Conservation (phyloP, 1,284 basidiomycete species). For the Calocybe gambosa region DNA sequence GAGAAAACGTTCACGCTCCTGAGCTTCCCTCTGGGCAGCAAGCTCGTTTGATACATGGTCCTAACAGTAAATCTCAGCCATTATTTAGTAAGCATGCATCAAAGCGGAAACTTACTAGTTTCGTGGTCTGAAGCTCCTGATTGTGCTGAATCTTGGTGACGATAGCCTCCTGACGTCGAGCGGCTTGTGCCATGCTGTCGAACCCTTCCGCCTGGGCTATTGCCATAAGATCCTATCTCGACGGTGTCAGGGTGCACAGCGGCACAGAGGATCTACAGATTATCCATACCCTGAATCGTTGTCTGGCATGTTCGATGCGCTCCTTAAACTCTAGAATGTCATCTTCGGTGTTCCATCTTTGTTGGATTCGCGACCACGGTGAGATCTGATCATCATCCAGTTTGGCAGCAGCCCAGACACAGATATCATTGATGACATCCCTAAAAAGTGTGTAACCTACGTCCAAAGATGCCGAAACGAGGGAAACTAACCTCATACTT, state of each 20-base stretch:
- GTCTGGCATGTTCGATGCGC: background rate
- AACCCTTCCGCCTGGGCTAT: too few relatives aligned
- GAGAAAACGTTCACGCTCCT: background rate
- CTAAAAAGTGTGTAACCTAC: background rate
- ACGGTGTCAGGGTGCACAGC: too few relatives aligned
- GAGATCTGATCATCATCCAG: slow-evolving; percentile 6
- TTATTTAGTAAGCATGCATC: slow-evolving; percentile 6
- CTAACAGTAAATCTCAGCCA: slow-evolving; percentile 4
- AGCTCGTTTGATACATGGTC: background rate
- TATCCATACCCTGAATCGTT: too few relatives aligned
- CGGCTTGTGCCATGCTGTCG: too few relatives aligned
- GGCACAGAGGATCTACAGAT: too few relatives aligned
- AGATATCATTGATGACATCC: slow-evolving; percentile 14
- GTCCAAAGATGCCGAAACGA: background rate
- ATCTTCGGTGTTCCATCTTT: slow-evolving; percentile 8
- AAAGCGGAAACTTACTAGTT: too few relatives aligned
- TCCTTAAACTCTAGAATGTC: slow-evolving; percentile 13
- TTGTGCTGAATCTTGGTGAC: too few relatives aligned
- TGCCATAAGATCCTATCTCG: too few relatives aligned
- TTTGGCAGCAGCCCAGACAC: slow-evolving; percentile 8
- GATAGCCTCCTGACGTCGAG: too few relatives aligned
- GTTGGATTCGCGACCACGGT: slow-evolving; percentile 8
- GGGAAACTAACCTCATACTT: background rate
- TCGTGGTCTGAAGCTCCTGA: too few relatives aligned
- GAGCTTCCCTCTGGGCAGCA: slow-evolving; percentile 6